Conservation (phyloP, 148 eudicot species). For the Polygonum maritimum region DNA sequence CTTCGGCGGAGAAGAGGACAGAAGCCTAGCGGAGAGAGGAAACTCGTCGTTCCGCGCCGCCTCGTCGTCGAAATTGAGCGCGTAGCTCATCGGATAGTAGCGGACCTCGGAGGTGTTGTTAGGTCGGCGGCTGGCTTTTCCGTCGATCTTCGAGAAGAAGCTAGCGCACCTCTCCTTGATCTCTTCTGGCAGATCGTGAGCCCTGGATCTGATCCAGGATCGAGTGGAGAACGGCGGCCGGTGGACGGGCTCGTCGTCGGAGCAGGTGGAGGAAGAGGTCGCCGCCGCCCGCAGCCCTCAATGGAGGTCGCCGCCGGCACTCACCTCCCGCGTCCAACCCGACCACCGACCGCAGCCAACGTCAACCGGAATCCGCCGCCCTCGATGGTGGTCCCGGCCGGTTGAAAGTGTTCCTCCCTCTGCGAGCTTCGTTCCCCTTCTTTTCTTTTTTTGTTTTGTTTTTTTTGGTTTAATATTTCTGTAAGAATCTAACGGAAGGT, state of each 20-base stretch:
- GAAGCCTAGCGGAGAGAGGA: constrained; percentile 32
- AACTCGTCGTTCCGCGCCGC: constrained; percentile 18
- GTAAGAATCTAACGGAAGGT: too few relatives aligned
- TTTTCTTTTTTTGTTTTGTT: too few relatives aligned
- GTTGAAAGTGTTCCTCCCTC: too few relatives aligned
- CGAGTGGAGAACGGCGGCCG: not conserved
- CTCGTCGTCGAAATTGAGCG: constrained; percentile 51
- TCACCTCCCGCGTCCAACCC: too few relatives aligned
- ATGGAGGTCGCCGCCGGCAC: too few relatives aligned
- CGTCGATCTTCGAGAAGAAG: constrained; percentile 21
- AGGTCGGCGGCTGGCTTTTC: constrained; percentile 22
- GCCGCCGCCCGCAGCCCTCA: not conserved
- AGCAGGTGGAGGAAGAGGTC: constrained; percentile 10
- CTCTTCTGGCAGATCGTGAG: constrained; percentile 19
- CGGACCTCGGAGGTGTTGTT: constrained; percentile 30
- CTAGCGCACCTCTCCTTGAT: constrained; percentile 16
- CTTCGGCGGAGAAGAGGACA: constrained; percentile 17
- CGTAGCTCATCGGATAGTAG: constrained; percentile 56
- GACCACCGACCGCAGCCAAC: too few relatives aligned
- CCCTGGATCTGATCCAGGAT: constrained; percentile 22
- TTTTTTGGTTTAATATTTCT: too few relatives aligned
- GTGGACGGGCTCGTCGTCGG: constrained; percentile 15
- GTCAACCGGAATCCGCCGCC: too few relatives aligned
- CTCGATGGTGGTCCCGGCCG: too few relatives aligned
- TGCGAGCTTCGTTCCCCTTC: too few relatives aligned